Percentiles rank a stretch among this genome's conserved stretches.
Evolutionary conservation across 352 stramenopile species (phyloP).

Genomic region (Phytophthora crassamura): DNA sequence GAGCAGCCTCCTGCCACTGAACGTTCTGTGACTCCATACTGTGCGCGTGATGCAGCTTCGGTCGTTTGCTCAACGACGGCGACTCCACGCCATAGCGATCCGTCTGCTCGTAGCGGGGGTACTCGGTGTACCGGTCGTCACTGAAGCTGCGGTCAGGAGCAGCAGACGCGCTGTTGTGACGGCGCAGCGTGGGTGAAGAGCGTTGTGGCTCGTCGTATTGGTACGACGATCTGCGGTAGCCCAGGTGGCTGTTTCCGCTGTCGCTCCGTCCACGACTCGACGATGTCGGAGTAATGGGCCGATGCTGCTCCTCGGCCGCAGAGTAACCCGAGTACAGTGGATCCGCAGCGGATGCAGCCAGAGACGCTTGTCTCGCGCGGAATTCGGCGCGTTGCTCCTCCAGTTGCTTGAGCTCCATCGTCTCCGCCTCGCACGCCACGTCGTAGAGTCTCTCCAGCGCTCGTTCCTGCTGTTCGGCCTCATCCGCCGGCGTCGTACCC

Average conservation of each 20-base stretch:
- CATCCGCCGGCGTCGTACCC: conserved; percentile 37
- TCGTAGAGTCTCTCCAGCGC: conserved; percentile 60
- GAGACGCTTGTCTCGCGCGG: conserved; percentile 32
- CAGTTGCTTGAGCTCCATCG: conserved; percentile 55
- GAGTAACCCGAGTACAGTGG: conserved; percentile 39
- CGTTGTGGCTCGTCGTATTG: conserved; percentile 26
- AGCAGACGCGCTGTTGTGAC: conserved; percentile 54
- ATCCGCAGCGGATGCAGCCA: conserved; percentile 36
- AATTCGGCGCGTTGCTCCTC: conserved; percentile 57
- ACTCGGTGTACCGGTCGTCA: conserved; percentile 38
- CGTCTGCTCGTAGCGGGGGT: conserved; percentile 20
- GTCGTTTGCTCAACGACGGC: conserved; percentile 21
- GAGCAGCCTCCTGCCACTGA: conserved; percentile 42
- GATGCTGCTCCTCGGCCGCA: conserved; percentile 24
- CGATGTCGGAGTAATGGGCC: conserved; percentile 25
- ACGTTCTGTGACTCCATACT: conserved; percentile 60
- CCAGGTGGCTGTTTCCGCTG: conserved; percentile 34
- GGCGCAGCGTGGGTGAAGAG: conserved; percentile 38
- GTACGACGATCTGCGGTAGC: conserved; percentile 32
- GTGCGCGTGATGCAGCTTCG: conserved; percentile 69
- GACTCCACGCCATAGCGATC: not conserved
- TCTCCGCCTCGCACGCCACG: conserved; percentile 64
- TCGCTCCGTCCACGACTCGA: conserved; percentile 27
- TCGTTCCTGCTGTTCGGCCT: conserved; percentile 51
- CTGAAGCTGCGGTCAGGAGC: conserved; percentile 26